Percentiles rank a stretch among this genome's conserved stretches.
Evolutionary conservation across 2,329 filamentous ascomycete genomes (phyloP).

Genomic region (Blumeria graminis): DNA sequence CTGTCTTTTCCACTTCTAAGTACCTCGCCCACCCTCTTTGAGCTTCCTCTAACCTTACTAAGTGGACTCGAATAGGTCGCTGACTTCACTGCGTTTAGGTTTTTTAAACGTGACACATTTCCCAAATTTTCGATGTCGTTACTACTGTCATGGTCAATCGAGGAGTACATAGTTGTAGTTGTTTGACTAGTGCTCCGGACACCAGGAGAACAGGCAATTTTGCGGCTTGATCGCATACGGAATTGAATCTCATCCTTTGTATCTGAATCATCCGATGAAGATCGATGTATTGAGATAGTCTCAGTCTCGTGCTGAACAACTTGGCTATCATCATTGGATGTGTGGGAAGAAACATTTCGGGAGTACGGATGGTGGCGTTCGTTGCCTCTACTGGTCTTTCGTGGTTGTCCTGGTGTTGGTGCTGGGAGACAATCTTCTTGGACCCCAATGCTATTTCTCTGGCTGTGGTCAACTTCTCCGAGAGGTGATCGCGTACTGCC

Average conservation of each 20-base stretch:
- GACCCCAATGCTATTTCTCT: slow-evolving; percentile 33
- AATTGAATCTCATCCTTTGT: slow-evolving; percentile 49
- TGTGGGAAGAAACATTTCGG: slow-evolving; percentile 24
- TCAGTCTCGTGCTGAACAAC: slow-evolving; percentile 30
- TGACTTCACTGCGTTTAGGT: slow-evolving; percentile 30
- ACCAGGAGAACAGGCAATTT: slow-evolving; percentile 33
- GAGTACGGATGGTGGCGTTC: slow-evolving; percentile 47
- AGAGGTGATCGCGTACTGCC: slow-evolving; percentile 58
- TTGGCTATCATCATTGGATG: slow-evolving; percentile 24
- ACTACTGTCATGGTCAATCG: slow-evolving; percentile 41
- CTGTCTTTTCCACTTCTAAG: slow-evolving; percentile 27
- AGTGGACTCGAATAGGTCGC: slow-evolving; percentile 22
- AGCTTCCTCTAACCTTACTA: slow-evolving; percentile 37
- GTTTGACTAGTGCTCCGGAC: slow-evolving; percentile 43
- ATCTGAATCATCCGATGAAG: slow-evolving; percentile 46
- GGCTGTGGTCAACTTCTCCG: slow-evolving; percentile 78
- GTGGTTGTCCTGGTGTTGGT: slow-evolving; percentile 82
- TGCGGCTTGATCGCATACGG: slow-evolving; percentile 44
- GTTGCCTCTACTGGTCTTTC: slow-evolving; percentile 63
- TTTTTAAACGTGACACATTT: slow-evolving; percentile 21
- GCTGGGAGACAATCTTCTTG: slow-evolving; percentile 83
- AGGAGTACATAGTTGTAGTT: slow-evolving; percentile 40
- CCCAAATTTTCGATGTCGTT: slow-evolving; percentile 51
- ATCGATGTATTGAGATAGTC: slow-evolving; percentile 33
- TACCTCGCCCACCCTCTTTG: slow-evolving; percentile 26